A percentile compares a stretch with the other conserved stretches of the same genome.
Evolutionary conservation across 345 rosid species (phyloP).

Genomic region (Laguncularia racemosa): DNA sequence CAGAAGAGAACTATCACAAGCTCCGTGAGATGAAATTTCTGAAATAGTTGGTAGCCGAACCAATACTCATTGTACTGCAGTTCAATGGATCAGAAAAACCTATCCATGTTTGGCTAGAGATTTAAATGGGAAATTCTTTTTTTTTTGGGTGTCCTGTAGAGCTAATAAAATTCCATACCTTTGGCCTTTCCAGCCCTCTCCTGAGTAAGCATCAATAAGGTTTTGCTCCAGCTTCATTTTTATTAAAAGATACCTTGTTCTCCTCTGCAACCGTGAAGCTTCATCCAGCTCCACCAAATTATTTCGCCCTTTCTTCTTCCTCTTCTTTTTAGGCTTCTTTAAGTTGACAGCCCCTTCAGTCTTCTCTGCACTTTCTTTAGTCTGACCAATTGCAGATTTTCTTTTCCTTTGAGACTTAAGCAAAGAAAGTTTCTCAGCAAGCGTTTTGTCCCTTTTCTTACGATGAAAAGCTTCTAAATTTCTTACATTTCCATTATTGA

Average conservation of each 20-base stretch:
- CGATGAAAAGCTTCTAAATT: slow-evolving; percentile 11
- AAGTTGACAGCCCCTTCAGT: slow-evolving; percentile 20
- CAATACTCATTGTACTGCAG: no score
- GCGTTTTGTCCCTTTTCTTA: slow-evolving; percentile 13
- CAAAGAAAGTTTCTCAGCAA: slow-evolving; percentile 21
- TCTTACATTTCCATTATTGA: slow-evolving; percentile 11
- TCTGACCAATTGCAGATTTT: not conserved
- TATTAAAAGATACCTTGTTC: slow-evolving; percentile 78
- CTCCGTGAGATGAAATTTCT: no score
- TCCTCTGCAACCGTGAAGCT: slow-evolving; percentile 76
- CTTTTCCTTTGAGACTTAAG: slow-evolving; percentile 7
- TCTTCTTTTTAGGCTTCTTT: slow-evolving; percentile 38
- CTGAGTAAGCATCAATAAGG: slow-evolving; percentile 91
- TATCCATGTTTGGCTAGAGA: no score
- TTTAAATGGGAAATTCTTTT: no score
- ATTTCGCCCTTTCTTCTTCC: slow-evolving; percentile 38
- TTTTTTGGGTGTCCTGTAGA: no score
- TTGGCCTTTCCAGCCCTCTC: slow-evolving; percentile 99
- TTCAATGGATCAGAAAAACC: no score
- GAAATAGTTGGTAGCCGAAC: no score
- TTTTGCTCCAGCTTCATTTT: slow-evolving; percentile 97
- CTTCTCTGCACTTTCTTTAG: slow-evolving; percentile 11
- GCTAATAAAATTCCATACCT: slow-evolving; percentile 40
- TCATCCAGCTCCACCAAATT: slow-evolving; percentile 55
- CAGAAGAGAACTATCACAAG: no score